These are phyloP conservation scores for Dioscorea dumetorum DNA, from an alignment of 106 monocot species.

Conservation along the genomic window DNA sequence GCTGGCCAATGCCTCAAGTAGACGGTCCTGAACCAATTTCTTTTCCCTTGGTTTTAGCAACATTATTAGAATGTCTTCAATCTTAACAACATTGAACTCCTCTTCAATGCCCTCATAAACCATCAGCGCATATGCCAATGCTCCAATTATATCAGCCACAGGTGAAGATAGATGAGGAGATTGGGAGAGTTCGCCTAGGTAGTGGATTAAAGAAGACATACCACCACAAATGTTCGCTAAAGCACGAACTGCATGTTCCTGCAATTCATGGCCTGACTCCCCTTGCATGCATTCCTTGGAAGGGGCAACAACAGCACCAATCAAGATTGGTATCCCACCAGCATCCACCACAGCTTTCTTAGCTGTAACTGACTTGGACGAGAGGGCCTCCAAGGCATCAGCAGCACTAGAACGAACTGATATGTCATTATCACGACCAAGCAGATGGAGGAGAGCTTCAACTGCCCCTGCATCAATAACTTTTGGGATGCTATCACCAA, in stretches of 20 bases:
- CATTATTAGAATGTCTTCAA: conserved; percentile 52
- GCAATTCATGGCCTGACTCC: conserved; percentile 49
- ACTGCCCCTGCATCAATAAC: conserved; percentile 62
- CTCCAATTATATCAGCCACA: conserved; percentile 64
- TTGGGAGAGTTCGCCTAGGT: conserved; percentile 53
- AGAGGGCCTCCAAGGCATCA: conserved; percentile 73
- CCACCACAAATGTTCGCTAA: conserved; percentile 76
- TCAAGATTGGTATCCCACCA: conserved; percentile 55
- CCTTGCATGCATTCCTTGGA: conserved; percentile 82
- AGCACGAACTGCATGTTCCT: conserved; percentile 49
- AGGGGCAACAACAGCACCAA: conserved; percentile 65
- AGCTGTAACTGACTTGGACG: conserved; percentile 53
- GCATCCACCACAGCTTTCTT: conserved; percentile 71
- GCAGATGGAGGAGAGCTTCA: conserved; percentile 43
- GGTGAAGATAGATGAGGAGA: conserved; percentile 31
- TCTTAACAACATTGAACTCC: conserved; percentile 34
- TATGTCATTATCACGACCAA: conserved; percentile 57
- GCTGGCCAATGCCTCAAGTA: conserved; percentile 74
- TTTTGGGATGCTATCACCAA: conserved; percentile 66
- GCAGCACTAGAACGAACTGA: conserved; percentile 75
- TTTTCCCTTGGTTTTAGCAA: conserved; percentile 44
- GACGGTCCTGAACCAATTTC: conserved; percentile 63
- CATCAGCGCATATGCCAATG: conserved; percentile 72
- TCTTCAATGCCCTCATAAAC: conserved; percentile 50
- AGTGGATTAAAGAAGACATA: conserved; percentile 54